Evolutionary conservation across 495 filamentous ascomycete genomes (phyloP), one percentile per base, ranked within the genome.

Genomic region (Lepraria neglecta): DNA sequence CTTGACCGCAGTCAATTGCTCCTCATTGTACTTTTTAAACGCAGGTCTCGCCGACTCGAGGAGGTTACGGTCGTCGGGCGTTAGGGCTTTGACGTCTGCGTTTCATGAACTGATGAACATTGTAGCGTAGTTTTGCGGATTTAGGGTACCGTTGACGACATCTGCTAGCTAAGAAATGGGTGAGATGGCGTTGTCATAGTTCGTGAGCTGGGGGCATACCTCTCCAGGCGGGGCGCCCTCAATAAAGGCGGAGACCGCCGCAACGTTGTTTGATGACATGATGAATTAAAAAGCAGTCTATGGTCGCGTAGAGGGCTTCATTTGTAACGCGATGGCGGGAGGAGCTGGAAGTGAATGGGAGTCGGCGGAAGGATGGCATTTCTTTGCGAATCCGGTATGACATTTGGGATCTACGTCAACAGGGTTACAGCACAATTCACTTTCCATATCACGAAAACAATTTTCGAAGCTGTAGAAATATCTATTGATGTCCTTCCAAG

Each of bases 201-300:
- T 54, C 21, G 33, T 28, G 17, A 28, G 45, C 19, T 24, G 45
- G 60, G 38, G 59, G 70, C 80, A 67, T 84, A 97, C 94, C 89
- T 99, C 95, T 76, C 95, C 95, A 35, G 95, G 95, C 47, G 94
- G 94, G 69, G 94, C 90, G 72, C 90, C 90, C 74, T 97, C 85
- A 64, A 99, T 85, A 73, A 97, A 99, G 5, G 90, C 86, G 63
- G 90, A 89, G 58, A 89, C 76, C 33, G 87, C 85, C 60, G 86
- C 83, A 62, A 86, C 69, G 28, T 75, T 71, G 3, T 59, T 60
- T 11, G 59, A 60, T 14, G 56, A 24, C 57, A 62, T 64, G 7
- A 44, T 35, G 24, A 24, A 33, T 6, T 21, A 3, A 30, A 15
- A 10, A 17, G 7, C 3, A 19, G 1, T 30, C 11, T 38, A 54